phyloP scores from a whole-genome alignment of 495 filamentous ascomycete species.

The Penicillium samsonianum region DNA sequence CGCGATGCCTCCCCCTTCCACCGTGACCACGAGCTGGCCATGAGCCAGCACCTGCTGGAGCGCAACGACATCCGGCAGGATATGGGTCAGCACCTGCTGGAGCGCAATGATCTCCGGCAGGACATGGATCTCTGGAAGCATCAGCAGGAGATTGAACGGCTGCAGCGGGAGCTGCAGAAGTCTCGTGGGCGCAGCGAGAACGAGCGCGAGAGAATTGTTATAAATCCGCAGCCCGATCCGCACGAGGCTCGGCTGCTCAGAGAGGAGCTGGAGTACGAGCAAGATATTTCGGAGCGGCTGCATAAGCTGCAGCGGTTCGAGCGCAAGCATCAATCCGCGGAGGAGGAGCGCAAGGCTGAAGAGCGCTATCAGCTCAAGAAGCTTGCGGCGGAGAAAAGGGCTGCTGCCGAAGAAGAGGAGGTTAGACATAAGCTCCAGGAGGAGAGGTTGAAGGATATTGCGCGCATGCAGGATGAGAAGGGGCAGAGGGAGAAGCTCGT shows the following conservation, averaged over 20 bases:
- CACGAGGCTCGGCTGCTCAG: conserved; percentile 28
- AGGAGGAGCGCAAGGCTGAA: conserved; percentile 36
- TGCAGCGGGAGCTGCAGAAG: conserved; percentile 46
- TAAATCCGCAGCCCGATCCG: conserved; percentile 7
- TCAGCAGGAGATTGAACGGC: conserved; percentile 47
- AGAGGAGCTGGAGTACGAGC: conserved; percentile 44
- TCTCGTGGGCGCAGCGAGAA: conserved; percentile 23
- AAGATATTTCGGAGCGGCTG: conserved; percentile 38
- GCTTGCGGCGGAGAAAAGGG: conserved; percentile 35
- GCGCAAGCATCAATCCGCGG: conserved; percentile 33
- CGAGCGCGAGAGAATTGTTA: not conserved
- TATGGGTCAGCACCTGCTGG: conserved; percentile 39
- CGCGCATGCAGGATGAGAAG: conserved; percentile 3
- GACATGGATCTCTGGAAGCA: conserved; percentile 44
- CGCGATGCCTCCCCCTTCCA: conserved; percentile 25
- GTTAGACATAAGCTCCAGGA: conserved; percentile 14
- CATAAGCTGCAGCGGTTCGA: conserved; percentile 37
- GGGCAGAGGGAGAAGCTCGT: conserved; percentile 18
- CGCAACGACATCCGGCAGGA: conserved; percentile 43
- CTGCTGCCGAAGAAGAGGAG: conserved; percentile 35
- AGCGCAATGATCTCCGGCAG: conserved; percentile 40
- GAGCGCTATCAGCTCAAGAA: conserved; percentile 31
- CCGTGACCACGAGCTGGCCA: conserved; percentile 41
- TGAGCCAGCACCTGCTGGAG: conserved; percentile 42
- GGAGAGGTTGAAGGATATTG: conserved; percentile 24